Evolutionary conservation across 352 stramenopile species (phyloP), one percentile per base, ranked within the genome.

Genomic region (Aphanomyces euteiches): DNA sequence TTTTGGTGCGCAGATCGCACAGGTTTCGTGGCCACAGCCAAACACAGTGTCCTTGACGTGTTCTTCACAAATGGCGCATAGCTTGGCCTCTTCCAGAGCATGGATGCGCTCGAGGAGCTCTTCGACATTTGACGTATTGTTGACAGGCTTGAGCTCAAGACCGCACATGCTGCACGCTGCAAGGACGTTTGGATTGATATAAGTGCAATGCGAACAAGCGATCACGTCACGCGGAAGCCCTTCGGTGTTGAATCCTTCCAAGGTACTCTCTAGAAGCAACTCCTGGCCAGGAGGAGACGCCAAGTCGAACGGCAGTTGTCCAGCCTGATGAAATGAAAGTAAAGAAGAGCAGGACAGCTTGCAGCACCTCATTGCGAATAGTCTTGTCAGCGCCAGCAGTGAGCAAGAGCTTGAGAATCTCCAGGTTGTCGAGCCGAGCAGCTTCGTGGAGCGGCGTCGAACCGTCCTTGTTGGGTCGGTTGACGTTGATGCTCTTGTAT

Each of bases 11-110:
- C 87, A 92, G 12, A 73, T 73, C 40, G 77, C 68, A 58, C 87
- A 95, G 39, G 85, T 92, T 64, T 95, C 83, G 65, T 95, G 87
- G 21, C 84, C 87, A 63, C 85, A 93, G 74, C 90, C 83, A 75
- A 92, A 93, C 40, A 93, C 85, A 39, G 76, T 87, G 73, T 94
- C 78, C 68, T 94, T 94, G 38, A 74, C 72, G 34, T 78, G 78
- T 57, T 94, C 87, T 64, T 90, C 79, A 54, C 87, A 94, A 60
- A 95, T 92, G 36, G 66, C 69, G 61, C 85, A 93, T 43, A 90
- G 57, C 39, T 89, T 74, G 50, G 78, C 72, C 54, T 93, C 82
- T 67, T 92, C 81, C 56, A 95, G 68, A 48, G 74, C 21, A 4
- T 54, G 40, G 41, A 67, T 67, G 19, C 59, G 59, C 59, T 67